phyloP scores from a whole-genome alignment of 1,284 basidiomycete species.

The Xerocomus nothofagi region DNA sequence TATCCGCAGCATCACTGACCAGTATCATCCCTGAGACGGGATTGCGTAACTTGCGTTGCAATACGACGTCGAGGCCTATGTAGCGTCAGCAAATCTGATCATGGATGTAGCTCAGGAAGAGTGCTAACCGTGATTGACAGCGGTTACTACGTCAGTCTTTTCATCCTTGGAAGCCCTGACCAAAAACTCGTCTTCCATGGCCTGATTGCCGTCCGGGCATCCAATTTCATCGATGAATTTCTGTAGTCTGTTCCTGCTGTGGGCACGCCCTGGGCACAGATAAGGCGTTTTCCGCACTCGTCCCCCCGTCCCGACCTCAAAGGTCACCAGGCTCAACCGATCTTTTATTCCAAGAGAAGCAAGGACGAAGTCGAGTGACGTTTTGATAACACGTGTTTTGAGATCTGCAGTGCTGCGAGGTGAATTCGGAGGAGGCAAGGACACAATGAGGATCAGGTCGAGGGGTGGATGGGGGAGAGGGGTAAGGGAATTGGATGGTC shows the following conservation, averaged over 20 bases:
- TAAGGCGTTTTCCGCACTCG: conserved; percentile 87
- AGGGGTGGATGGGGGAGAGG: conserved; percentile 85
- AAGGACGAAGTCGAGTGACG: conserved; percentile 82
- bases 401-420: conserved; percentile 78
- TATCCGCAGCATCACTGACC: conserved; percentile 89
- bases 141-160: conserved; percentile 94
- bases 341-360: conserved; percentile 75
- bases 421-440: conserved; percentile 73
- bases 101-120: neutral
- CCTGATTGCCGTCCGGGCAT: conserved; percentile 40
- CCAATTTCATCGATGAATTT: conserved; percentile 77
- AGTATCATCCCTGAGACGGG: conserved; percentile 89
- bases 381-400: conserved; percentile 83
- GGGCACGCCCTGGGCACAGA: conserved; percentile 66
- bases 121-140: conserved; percentile 82
- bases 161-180: conserved; percentile 81
- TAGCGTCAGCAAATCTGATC: neutral
- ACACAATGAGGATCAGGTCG: conserved; percentile 90
- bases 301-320: conserved; percentile 80
- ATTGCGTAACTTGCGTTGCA: conserved; percentile 92
- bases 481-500: conserved; percentile 73
- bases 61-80: conserved; percentile 83
- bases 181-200: conserved; percentile 68
- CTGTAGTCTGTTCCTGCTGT: conserved; percentile 69
- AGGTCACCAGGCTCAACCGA: conserved; percentile 84